Evolutionary conservation across 352 stramenopile species (phyloP), one percentile per base, ranked within the genome.

Genomic region (Phytopythium delawarense): DNA sequence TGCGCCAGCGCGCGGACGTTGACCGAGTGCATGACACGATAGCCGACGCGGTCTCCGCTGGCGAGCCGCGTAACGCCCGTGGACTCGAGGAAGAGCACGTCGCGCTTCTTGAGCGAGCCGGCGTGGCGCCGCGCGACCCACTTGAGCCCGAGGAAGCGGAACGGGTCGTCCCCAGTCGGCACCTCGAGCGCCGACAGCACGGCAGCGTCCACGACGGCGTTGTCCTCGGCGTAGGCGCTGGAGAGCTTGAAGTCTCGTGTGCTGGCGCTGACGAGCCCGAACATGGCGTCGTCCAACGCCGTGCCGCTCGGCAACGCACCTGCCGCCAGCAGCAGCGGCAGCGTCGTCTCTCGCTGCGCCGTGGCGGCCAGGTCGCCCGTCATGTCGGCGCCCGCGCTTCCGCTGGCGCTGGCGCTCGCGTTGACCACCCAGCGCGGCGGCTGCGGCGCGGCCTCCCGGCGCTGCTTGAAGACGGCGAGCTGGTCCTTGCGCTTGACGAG

Each of bases 11-110:
- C 77, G 25, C 82, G 80, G 59, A 87, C 71, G 46, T 76, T 72
- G 50, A 90, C 74, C 35, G 81, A 91, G 59, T 91, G 82, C 59
- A 83, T 65, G 32, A 91, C 70, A 16, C 76, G 76, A 65, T 84
- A 89, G 37, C 82, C 81, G 18, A 91, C 48, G 15, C 63, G 64
- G 34, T 85, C 69, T 57, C 77, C 77, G 28, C 65, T 77, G 7
- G 66, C 35, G 25, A 69, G 55, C 0, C 60, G 74, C 16, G 63
- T 69, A 15, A 78, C 44, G 0, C 82, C 82, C 42, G 72, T 74
- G 11, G 73, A 72, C 54, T 91, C 79, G 15, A 91, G 61, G 57
- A 81, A 87, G 51, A 89, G 67, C 25, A 87, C 48, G 53, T 89
- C 82, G 18, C 78, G 66, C 20, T 65, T 62, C 62, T 86, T 88